Evolutionary conservation across 352 stramenopile genomes (phyloP), one percentile per base, ranked within the genome.

Genomic region (Globisporangium megalacanthum): DNA sequence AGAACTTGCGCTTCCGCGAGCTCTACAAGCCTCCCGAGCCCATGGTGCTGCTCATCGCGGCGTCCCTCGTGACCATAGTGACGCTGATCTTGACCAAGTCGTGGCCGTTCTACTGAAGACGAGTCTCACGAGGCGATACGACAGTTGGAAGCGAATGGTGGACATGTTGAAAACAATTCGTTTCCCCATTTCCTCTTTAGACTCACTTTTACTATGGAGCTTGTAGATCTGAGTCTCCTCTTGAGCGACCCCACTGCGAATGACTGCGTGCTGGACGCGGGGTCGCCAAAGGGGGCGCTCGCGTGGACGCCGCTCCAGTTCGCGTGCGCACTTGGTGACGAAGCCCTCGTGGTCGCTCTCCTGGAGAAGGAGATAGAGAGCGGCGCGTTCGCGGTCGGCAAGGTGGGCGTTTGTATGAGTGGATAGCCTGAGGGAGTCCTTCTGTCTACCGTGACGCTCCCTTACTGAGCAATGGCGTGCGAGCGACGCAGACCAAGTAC

Each of bases 1-100:
- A 90, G 61, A 90, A 89, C 58, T 56, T 92, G 53, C 83, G 78
- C 57, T 90, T 91, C 57, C 79, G 78, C 6, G 78, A 90, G 52
- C 61, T 92, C 8, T 89, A 90, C 69, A 75, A 73, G 45, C 61
- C 79, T 3, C 83, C 83, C 0, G 83, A 92, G 63, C 77, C 76
- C 9, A 72, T 77, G 36, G 83, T 86, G 51, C 50, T 92, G 55
- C n/a, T 87, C 35, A 68, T 75, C 6, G 72, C 78, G 14, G 39
- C 79, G 20, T 42, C 70, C 37, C 60, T 92, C 25, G 62, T 82
- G 6, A 82, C 75, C 4, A 73, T 83, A 39, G 75, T 92, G 59
- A 74, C 78, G 54, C 76, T 92, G 20, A 78, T 88, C 31, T 36
- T 92, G 33, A 90, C 70, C 45, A 89, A 86, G 54, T 87, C 79